A percentile compares a stretch with the other conserved stretches of the same genome.
These are phyloP conservation scores for Auxenochlorella pyrenoidosa DNA, from an alignment of 139 green algal species.

Conservation along the genomic window DNA sequence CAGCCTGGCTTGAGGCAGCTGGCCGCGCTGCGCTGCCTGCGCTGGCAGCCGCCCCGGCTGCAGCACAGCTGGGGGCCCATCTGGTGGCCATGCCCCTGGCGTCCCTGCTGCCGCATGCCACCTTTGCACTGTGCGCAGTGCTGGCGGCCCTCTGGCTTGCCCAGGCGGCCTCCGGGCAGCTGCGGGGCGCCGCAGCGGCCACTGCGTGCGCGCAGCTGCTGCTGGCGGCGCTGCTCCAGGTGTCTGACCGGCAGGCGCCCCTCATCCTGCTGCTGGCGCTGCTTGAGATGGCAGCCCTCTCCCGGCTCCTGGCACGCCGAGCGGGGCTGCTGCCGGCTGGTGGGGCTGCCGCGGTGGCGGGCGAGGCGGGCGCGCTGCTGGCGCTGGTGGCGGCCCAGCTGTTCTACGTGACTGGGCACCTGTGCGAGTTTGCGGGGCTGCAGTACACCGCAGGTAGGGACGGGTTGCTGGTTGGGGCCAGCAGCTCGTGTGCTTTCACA, in stretches of 20 bases:
- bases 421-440: constrained; percentile 92
- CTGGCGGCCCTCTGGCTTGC: not conserved
- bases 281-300: constrained; percentile 21
- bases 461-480: too few species aligned
- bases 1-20: not conserved
- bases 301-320: constrained; percentile 31
- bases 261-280: constrained; percentile 48
- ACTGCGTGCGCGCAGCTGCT: constrained; percentile 20
- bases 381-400: constrained; percentile 46
- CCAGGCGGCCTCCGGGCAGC: not conserved
- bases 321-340: not conserved
- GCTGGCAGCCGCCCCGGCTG: not conserved
- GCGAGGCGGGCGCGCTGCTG: constrained; percentile 37
- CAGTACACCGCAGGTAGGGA: constrained; percentile 78
- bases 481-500: not conserved
- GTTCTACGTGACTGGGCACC: constrained; percentile 89
- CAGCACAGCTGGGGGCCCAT: not conserved
- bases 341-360: not conserved
- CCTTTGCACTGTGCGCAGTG: constrained; percentile 7
- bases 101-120: constrained; percentile 32
- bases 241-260: constrained; percentile 55
- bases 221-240: constrained; percentile 43
- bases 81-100: constrained; percentile 17
- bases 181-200: not conserved
- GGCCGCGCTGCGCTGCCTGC: not conserved